Evolutionary conservation across 2,329 filamentous ascomycete species (phyloP).

Genomic region (Penicillium sp.): DNA sequence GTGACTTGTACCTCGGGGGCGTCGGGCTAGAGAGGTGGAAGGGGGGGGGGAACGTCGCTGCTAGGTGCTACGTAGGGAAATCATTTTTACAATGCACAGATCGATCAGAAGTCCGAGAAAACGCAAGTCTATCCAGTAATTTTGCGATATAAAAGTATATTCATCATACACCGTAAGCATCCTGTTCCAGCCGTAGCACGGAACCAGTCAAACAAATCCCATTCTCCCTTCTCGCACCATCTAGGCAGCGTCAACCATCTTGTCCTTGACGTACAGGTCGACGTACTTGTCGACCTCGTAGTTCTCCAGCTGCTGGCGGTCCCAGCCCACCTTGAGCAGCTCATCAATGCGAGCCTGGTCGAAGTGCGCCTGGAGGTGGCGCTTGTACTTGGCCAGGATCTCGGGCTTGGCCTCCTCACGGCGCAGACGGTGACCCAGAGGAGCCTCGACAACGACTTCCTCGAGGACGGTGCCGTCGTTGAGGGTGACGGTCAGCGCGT

Average conservation of each 20-base stretch:
- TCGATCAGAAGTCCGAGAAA: neutral
- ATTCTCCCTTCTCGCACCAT: neutral
- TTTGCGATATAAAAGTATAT: constrained; percentile 20
- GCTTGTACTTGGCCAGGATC: constrained; percentile 93
- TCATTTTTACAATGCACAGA: neutral
- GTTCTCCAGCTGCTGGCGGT: constrained; percentile 72
- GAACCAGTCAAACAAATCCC: neutral
- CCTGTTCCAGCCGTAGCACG: neutral
- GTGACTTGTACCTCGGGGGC: constrained; percentile 39
- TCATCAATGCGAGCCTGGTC: constrained; percentile 74
- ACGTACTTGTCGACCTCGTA: constrained; percentile 92
- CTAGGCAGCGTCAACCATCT: constrained; percentile 37
- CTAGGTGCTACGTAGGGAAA: neutral
- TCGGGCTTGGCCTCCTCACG: constrained; percentile 97
- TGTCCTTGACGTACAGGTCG: constrained; percentile 72
- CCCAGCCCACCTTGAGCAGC: constrained; percentile 76
- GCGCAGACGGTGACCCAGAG: constrained; percentile 85
- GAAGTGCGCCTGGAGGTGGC: constrained; percentile 85
- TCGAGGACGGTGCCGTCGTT: constrained; percentile 91
- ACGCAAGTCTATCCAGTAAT: constrained; percentile 16
- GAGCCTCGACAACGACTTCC: constrained; percentile 90
- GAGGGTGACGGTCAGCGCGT: constrained; percentile 90
- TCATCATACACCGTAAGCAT: constrained; percentile 17
- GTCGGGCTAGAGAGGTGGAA: constrained; percentile 34
- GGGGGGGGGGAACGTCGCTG: neutral